Conservation (phyloP, 2,329 filamentous ascomycete genomes). For the Ophiostoma australiae region DNA sequence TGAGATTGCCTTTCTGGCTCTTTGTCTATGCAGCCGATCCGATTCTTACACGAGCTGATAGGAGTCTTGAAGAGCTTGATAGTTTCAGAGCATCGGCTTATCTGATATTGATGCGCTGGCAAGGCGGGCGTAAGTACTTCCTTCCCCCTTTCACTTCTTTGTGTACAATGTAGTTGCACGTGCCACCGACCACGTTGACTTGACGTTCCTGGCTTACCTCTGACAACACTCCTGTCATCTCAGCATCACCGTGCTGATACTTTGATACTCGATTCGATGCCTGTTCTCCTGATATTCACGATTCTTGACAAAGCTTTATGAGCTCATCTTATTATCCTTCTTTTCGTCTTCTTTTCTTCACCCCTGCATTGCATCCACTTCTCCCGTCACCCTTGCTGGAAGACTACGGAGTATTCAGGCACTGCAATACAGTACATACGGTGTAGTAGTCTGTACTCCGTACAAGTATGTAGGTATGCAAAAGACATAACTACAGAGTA, state of each 20-base stretch:
- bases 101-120: background rate
- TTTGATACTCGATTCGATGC: background rate
- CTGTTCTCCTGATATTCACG: background rate
- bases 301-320: background rate
- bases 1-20: background rate
- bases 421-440: no score
- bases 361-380: background rate
- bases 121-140: background rate
- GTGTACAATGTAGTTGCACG: background rate
- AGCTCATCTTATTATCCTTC: background rate
- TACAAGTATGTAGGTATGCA: background rate
- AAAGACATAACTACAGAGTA: background rate
- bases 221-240: background rate
- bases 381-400: background rate
- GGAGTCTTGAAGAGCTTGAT: no score
- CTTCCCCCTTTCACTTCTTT: background rate
- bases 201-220: background rate
- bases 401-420: background rate
- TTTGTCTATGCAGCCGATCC: background rate
- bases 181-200: background rate
- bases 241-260: background rate
- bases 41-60: background rate
- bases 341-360: background rate
- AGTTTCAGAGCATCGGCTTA: background rate
- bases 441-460: background rate